phyloP scores from a whole-genome alignment of 2,329 filamentous ascomycete genomes.

The Stemphylium lycopersici region DNA sequence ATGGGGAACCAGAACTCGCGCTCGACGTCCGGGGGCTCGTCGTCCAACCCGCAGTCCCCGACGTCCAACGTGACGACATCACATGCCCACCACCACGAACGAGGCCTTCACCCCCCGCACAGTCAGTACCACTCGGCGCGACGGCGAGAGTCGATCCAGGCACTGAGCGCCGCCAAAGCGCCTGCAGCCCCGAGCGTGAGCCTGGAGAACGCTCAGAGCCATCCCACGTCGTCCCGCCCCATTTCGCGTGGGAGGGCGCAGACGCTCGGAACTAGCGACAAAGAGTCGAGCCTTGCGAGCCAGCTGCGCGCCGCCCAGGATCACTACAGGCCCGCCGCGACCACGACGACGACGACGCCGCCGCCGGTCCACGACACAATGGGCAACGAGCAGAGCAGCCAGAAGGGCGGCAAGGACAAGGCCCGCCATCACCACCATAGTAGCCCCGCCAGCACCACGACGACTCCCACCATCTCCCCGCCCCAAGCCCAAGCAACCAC shows the following conservation, averaged over 20 bases:
- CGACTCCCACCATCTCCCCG: neutral
- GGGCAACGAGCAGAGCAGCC: conserved; percentile 51
- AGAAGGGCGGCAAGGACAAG: conserved; percentile 27
- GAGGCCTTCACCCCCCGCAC: conserved; percentile 21
- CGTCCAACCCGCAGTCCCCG: conserved; percentile 34
- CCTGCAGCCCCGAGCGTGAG: conserved; percentile 47
- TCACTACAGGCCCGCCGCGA: conserved; percentile 21
- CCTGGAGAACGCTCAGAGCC: conserved; percentile 45
- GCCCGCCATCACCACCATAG: conserved; percentile 5
- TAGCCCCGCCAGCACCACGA: conserved; percentile 20
- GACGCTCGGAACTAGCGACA: conserved; percentile 27
- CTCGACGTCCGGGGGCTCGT: conserved; percentile 23
- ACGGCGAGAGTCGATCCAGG: conserved; percentile 50
- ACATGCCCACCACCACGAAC: conserved; percentile 25
- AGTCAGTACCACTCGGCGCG: conserved; percentile 36
- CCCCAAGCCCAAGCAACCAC: neutral
- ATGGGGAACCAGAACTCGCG: conserved; percentile 48
- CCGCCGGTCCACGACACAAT: conserved; percentile 27
- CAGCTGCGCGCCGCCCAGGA: conserved; percentile 43
- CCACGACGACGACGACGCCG: conserved; percentile 16
- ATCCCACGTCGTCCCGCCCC: conserved; percentile 33
- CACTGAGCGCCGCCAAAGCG: conserved; percentile 45
- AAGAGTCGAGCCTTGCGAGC: conserved; percentile 26
- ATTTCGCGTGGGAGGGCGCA: conserved; percentile 39
- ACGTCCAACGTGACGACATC: conserved; percentile 26